Base-by-base conservation (phyloP, 75 land plant genomes). In the Isoetes taiwanensis region DNA sequence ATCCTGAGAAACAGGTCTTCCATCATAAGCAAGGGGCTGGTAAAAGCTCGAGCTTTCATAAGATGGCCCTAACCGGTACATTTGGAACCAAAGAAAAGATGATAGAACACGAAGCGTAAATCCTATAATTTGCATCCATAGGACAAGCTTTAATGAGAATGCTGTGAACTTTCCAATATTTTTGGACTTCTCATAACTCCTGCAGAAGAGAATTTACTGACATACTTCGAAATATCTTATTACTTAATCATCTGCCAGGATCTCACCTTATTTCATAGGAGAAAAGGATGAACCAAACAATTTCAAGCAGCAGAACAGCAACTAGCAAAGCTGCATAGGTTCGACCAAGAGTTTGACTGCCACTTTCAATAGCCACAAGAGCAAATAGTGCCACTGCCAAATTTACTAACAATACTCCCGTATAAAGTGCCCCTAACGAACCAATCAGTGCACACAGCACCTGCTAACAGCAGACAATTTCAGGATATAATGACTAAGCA, bases 81-180 rank as follows among this genome's bases (percentile, higher is more conserved):
- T 93, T 72, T 84, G 90, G 25, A 88, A 54, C 98, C 98, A 93
- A 54, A 93, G 23, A 2, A 88, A 68, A 30, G 90, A 73, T 11
- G 98, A 93, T 30, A 81, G 38, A 20, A 84, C 57, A 41, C 96
- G 73, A 31, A 84, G 76, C 4, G 69, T 43, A 67, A 82, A 88
- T 4, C 97, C 98, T 48, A 72, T 34, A 30, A 74, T 73, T 74
- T 88, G 74, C 96, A 93, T 84, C 38, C 68, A 64, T 27, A 87
- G 60, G 8, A 80, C 63, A 27, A 84, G 68, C 61, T 64, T 69
- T 41, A 87, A 54, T 16, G 98, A 91, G 42, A 87, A 68, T 26
- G 61, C 53, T 27, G 78, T 55, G 57, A 72, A 64, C 16, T 42
- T 34, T 43, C 78, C 90, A 34, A 57, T 21, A 42, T 66, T 62